Evolutionary conservation across 495 filamentous ascomycete genomes (phyloP), one percentile per base, ranked within the genome.

Genomic region (Rhypophila decipiens): DNA sequence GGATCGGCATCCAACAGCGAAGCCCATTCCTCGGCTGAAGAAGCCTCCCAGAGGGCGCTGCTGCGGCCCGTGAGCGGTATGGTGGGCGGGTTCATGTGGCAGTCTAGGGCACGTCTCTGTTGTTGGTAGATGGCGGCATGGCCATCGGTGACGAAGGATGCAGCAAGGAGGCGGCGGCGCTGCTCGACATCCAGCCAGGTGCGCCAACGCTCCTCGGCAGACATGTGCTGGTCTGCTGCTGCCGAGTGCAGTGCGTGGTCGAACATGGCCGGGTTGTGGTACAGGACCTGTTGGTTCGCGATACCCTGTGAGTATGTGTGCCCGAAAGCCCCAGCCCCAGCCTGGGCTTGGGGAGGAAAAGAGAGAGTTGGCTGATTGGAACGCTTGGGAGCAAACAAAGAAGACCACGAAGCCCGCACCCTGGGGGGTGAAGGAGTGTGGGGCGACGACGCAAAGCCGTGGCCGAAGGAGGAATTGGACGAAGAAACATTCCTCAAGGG

Each of bases 71-170:
- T 56, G 43, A 74, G 52, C 23, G 71, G 70, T 20, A 71, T 60
- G 18, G 56, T 51, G n/a, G 51, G 62, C 43, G 55, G 54, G 41
- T 37, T 51, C 38, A 54, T 46, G 39, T 60, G 55, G 51, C 47
- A 49, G 39, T 66, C 59, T 39, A 63, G 59, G 8, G 53, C 59
- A 8, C 63, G 63, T n/a, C 51, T 49, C 46, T 72, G 69, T 57
- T 77, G 70, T 46, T 76, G 69, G 48, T 69, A 75, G 46, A 69
- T 59, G 39, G 72, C 64, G 44, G 73, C 60, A 46, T 77, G 76
- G 15, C 71, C 61, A 59, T 79, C 75, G 45, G 70, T 59, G 52
- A 74, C 55, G 60, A 76, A 71, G 59, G 71, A 79, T 9, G 64
- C 66, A 37, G 68, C 63, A 15, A 75, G 56, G 41, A 78, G 66